Base-by-base conservation (phyloP, 345 rosid species). In the Lumnitzera racemosa region DNA sequence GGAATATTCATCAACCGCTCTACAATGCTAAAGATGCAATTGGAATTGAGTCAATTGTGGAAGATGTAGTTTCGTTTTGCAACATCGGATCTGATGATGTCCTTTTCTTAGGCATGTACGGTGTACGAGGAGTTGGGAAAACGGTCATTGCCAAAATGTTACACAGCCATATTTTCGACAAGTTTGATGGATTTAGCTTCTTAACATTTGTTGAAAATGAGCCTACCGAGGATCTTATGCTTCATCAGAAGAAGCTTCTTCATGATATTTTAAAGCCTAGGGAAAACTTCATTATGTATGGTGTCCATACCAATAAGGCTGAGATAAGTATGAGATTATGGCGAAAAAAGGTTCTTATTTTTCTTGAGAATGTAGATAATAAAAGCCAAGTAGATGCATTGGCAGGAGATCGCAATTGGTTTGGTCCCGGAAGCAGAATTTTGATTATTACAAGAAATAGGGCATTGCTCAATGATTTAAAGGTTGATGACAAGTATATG, bases 191-290 rank as follows among this genome's bases (percentile, higher is more conserved):
- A 3, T 27, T 56, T 5, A 56, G 41, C 53, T 64, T 56, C 43
- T 5, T 27, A 27, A 27, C 31, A 27, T 27, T 27, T 27, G 31
- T 2, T 27, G 31, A 5, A 27, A 5, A 27, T 29, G 51, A 55
- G 1, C 8, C 31, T 12, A 16, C 10, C 12, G 31, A 2, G 9
- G 24, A 13, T 7, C 29, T 57, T 25, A 9, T 65, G 3, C 13
- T n/a, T 17, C 53, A 57, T n/a, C 69, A 57, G 54, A 50, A 51
- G 36, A 56, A 13, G 25, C 46, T 65, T 24, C 69, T 65, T 6
- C 16, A 25, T 0, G 63, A 65, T 48, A 53, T 58, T 27, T 24
- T 36, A 24, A 5, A 29, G 46, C 12, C 29, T 20, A 20, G 20
- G 13, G 17, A 52, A 16, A 10, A 6, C 6, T 15, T 12, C 43